Base-by-base conservation (phyloP, 2,329 filamentous ascomycete species). In the Harringtonia aguacate region DNA sequence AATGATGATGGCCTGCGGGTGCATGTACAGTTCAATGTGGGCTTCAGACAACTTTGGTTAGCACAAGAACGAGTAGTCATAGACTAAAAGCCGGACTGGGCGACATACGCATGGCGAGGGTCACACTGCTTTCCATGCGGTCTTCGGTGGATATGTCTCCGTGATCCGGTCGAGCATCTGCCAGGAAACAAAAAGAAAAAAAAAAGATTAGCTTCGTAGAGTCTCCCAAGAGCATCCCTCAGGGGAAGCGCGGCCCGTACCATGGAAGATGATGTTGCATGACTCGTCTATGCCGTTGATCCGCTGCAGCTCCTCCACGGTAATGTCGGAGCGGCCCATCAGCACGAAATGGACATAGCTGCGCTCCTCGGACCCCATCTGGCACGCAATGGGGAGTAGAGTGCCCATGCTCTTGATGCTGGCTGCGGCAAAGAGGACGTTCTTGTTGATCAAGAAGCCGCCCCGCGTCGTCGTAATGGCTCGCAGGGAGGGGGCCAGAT, bases 341-440 rank as follows among this genome's bases (percentile, higher is more conserved):
- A 97, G 63, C 0, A 77, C 82, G 57, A 94, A 82, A 59, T 97
- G 90, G 9, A 95, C 87, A 49, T 79, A 73, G 55, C 79, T 94
- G 46, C 74, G 69, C 45, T 75, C 70, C 60, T 79, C 73, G 20
- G 61, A 61, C 8, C 80, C 81, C 89, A 95, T 95, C 54, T 86
- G 77, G 61, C 92, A 97, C 7, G 89, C 86, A 57, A 95, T 69
- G 1, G 88, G 87, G 28, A 95, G 66, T 43, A 95, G 60, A 28
- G 75, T 73, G 0, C 85, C 74, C 15, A 80, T 77, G 56, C 86
- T 92, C 58, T 75, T 75, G 41, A 94, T 63, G 48, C 73, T 88
- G 0, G 85, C 81, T 4, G 84, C 80, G 5, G 81, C 82, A 58
- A 95, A 95, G 4, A 95, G 61, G 15, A 95, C 73, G 55, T 88